Conservation (phyloP, 495 filamentous ascomycete species). For the Pyronema omphalodes region DNA sequence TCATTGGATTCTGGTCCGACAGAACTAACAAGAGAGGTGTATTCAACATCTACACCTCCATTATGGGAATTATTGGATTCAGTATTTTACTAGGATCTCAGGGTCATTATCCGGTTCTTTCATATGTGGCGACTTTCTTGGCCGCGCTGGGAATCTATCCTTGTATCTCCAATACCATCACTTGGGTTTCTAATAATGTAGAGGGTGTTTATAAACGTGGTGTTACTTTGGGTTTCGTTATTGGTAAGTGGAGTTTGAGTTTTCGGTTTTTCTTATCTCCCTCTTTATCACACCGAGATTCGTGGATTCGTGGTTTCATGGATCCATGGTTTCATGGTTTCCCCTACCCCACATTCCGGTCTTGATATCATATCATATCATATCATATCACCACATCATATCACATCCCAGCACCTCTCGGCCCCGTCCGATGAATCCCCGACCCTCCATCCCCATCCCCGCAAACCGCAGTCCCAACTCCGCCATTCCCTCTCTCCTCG, state of each 20-base stretch:
- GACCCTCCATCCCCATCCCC: neutral
- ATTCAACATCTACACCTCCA: conserved; percentile 56
- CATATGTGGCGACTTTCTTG: conserved; percentile 72
- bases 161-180: conserved; percentile 76
- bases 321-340: too few relatives aligned
- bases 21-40: conserved; percentile 58
- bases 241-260: conserved; percentile 29
- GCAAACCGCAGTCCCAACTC: neutral
- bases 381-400: too few relatives aligned
- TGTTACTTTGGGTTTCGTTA: conserved; percentile 67
- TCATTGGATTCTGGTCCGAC: conserved; percentile 62
- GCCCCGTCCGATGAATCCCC: too few relatives aligned
- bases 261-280: neutral
- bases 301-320: too few relatives aligned
- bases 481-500: conserved; percentile 27
- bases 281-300: too few relatives aligned
- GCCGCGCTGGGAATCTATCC: conserved; percentile 85
- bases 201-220: conserved; percentile 90
- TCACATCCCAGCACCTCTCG: too few relatives aligned
- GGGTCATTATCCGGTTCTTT: conserved; percentile 36
- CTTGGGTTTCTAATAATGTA: conserved; percentile 75
- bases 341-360: too few relatives aligned
- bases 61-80: conserved; percentile 63
- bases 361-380: too few relatives aligned
- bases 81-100: conserved; percentile 47